These are phyloP conservation scores for Saprolegnia parasitica DNA, from an alignment of 352 stramenopile species.

Conservation along the genomic window DNA sequence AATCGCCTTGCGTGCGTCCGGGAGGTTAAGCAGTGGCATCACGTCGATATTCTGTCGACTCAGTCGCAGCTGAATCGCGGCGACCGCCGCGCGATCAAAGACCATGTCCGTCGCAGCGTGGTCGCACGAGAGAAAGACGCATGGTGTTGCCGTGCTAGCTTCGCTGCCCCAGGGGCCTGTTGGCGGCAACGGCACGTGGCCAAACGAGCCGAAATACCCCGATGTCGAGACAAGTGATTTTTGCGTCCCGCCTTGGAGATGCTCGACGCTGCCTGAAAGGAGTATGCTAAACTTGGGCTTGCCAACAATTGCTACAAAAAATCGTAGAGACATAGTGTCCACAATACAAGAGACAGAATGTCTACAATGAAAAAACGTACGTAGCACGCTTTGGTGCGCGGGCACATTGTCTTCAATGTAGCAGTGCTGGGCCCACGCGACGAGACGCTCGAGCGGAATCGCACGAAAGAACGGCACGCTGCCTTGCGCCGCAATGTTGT, in stretches of 20 bases:
- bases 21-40: slow-evolving; percentile 51
- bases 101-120: slow-evolving; percentile 47
- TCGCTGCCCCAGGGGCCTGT: neutral
- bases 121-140: slow-evolving; percentile 41
- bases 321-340: neutral
- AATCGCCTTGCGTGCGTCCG: slow-evolving; percentile 51
- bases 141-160: slow-evolving; percentile 25
- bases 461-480: slow-evolving; percentile 36
- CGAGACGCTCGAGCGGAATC: slow-evolving; percentile 46
- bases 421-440: slow-evolving; percentile 54
- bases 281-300: slow-evolving; percentile 16
- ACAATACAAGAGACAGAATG: neutral
- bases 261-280: slow-evolving; percentile 18
- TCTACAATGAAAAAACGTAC: slow-evolving; percentile 38
- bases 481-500: slow-evolving; percentile 47
- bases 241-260: neutral
- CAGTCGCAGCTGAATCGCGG: slow-evolving; percentile 66
- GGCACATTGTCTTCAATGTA: slow-evolving; percentile 59
- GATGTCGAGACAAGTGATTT: neutral
- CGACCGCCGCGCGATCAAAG: slow-evolving; percentile 40
- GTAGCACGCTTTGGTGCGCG: slow-evolving; percentile 49
- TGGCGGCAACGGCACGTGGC: neutral
- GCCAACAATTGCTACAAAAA: slow-evolving; percentile 3
- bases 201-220: slow-evolving; percentile 17
- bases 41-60: slow-evolving; percentile 63